Percentiles rank a stretch among this genome's conserved stretches.
Evolutionary conservation across 208 protist species (phyloP).

Genomic region (Wallacemonas sp.): DNA sequence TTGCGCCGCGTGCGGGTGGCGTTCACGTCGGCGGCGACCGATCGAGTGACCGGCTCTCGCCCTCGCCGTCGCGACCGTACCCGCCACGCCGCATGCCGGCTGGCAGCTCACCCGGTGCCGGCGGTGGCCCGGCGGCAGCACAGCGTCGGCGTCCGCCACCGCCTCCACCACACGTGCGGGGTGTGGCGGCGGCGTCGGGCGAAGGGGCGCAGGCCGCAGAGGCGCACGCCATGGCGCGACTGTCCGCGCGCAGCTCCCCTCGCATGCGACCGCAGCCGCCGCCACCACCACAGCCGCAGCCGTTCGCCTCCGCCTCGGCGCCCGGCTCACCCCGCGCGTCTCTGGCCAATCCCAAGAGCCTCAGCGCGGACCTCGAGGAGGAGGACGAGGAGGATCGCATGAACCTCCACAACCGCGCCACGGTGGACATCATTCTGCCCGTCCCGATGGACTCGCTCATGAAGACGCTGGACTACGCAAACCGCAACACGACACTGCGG

Average conservation of each 20-base stretch:
- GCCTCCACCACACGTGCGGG: background rate
- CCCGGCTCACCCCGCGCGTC: background rate
- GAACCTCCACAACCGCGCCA: conserved; percentile 72
- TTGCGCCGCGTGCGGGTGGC: background rate
- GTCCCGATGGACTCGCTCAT: conserved; percentile 54
- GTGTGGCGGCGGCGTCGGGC: background rate
- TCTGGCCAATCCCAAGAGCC: background rate
- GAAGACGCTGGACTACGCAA: conserved; percentile 48
- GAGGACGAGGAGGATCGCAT: conserved; percentile 56
- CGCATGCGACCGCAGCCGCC: background rate
- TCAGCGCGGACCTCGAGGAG: conserved; percentile 17
- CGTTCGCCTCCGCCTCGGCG: background rate
- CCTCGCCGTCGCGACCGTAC: conserved; percentile 8
- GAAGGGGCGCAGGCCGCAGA: background rate
- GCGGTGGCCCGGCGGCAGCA: background rate
- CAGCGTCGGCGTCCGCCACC: background rate
- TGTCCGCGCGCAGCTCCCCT: background rate
- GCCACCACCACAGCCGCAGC: background rate
- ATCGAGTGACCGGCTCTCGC: background rate
- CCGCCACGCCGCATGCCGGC: background rate
- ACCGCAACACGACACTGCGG: conserved; percentile 36
- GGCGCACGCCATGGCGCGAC: background rate
- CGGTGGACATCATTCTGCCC: conserved; percentile 63
- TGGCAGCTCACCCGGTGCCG: background rate
- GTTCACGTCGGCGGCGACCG: too few species aligned